Evolutionary conservation across 129 eudicot genomes (phyloP).

Genomic region (Ambrosia trifida): DNA sequence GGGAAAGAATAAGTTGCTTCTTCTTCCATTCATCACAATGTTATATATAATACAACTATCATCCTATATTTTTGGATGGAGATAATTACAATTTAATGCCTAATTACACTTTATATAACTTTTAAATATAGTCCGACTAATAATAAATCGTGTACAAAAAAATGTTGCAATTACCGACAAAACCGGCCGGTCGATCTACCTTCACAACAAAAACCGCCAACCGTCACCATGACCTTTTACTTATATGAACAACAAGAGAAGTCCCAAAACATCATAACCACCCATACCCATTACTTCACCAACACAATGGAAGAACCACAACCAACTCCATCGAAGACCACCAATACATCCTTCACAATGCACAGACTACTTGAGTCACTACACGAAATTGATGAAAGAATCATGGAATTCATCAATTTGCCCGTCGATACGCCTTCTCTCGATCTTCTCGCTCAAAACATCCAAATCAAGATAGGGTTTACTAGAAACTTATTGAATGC

Average conservation of each 20-base stretch:
- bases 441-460: background rate
- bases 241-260: background rate
- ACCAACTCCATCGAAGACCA: background rate
- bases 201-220: conserved; percentile 6
- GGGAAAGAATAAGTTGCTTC: too few species aligned
- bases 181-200: conserved; percentile 1
- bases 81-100: too few species aligned
- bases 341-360: conserved; percentile 5
- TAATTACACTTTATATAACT: too few species aligned
- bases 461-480: background rate
- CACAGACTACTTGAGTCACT: conserved; percentile 2
- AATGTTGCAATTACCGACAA: background rate
- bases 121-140: too few species aligned
- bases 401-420: conserved; percentile 1
- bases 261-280: background rate
- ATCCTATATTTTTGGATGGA: too few species aligned
- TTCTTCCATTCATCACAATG: too few species aligned
- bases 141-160: background rate
- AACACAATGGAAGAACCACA: conserved; percentile 19
- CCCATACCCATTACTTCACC: background rate
- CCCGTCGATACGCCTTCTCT: conserved; percentile 1
- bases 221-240: background rate
- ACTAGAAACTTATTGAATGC: background rate
- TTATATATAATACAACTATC: too few species aligned
- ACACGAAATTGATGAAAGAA: conserved; percentile 5